A percentile compares a stretch with the other conserved stretches of the same genome.
phyloP scores from a whole-genome alignment of 257 asterid genomes.

The Ocimum tenuiflorum region DNA sequence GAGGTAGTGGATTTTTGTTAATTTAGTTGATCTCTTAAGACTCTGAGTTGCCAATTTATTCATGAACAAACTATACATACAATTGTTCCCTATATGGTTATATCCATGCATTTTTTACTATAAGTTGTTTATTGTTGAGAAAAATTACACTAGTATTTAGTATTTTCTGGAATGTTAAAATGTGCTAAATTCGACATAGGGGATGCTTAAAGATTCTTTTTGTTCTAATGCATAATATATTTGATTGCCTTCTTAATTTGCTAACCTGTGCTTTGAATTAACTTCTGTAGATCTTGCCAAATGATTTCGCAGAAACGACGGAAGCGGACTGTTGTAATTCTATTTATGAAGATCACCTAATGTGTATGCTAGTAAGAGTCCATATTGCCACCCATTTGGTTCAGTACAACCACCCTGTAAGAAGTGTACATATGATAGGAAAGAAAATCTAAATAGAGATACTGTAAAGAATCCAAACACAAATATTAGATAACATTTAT shows the following conservation, averaged over 20 bases:
- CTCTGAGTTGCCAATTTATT: too few relatives aligned
- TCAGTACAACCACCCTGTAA: neutral
- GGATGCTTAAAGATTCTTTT: neutral
- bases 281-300: conserved; percentile 26
- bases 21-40: neutral
- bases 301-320: conserved; percentile 19
- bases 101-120: too few relatives aligned
- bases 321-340: conserved; percentile 26
- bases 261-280: neutral
- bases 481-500: neutral
- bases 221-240: neutral
- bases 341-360: conserved; percentile 37
- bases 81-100: too few relatives aligned
- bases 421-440: neutral
- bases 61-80: too few relatives aligned
- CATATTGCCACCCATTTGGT: neutral
- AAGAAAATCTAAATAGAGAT: neutral
- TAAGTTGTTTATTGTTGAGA: too few relatives aligned
- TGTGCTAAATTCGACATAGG: neutral
- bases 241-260: neutral
- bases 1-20: neutral
- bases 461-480: neutral
- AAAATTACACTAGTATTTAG: neutral
- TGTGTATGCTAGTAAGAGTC: conserved; percentile 49
- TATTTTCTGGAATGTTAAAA: neutral